Evolutionary conservation across 805 yeast species (phyloP), one percentile per base, ranked within the genome.

Genomic region (Monosporozyma aquatica): DNA sequence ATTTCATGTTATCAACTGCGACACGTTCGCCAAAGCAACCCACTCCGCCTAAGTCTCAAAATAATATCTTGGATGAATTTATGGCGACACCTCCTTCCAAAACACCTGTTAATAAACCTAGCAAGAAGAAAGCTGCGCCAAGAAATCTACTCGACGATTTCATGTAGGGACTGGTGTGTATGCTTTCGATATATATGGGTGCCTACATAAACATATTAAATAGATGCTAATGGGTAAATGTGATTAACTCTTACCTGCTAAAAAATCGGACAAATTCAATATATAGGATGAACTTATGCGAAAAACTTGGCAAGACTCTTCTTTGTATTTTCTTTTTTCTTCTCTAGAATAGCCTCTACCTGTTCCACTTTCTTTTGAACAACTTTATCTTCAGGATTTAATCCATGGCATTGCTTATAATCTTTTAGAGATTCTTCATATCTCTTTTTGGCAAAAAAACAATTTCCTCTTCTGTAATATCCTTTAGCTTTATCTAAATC

Each of bases 301-400:
- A 83, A 83, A 56, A 83, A 82, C 56, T 77, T 81, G 14, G 86
- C 71, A 48, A 76, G 74, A 44, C 69, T 75, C 38, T 71, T 70
- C 54, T 69, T 74, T 46, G 78, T 79, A 13, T 66, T 67, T 30
- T 67, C 65, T 54, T 74, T 78, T 29, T 64, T 60, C 26, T 65
- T 61, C 21, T 69, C 68, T 2, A 75, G 49, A 20, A 67, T 25
- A 7, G 52, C 54, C 46, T 75, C 70, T 1, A 71, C 71, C 10
- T 52, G 56, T 24, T 58, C 58, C 22, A 76, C 52, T 47, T 75
- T 82, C 20, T 53, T 58, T 13, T 54, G 58, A 6, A 82, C 74
- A 0, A 62, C 68, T 14, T 61, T 58, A 55, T 83, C 90, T 2
- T 63, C 53, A 11, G 78, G 76, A 33, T 69, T 67, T 26, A 66